Conservation (phyloP, 192 early-diverging fungal genomes). For the Lunasporangiospora selenospora region DNA sequence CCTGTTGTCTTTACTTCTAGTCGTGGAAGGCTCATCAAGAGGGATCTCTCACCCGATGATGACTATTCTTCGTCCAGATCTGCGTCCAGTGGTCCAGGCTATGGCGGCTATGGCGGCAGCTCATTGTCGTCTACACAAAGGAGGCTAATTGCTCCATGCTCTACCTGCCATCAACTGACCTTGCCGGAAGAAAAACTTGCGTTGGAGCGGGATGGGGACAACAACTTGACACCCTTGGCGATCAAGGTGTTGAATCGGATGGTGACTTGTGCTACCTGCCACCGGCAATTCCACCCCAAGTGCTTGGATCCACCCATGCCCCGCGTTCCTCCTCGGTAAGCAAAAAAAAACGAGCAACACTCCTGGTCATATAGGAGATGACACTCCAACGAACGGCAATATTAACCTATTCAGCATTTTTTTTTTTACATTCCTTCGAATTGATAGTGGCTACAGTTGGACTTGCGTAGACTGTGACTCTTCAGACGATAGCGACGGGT, state of each 20-base stretch:
- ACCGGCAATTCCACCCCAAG: constrained; percentile 43
- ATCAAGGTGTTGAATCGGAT: constrained; percentile 44
- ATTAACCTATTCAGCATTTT: too few relatives aligned
- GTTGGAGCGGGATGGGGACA: constrained; percentile 26
- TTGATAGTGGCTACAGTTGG: constrained; percentile 44
- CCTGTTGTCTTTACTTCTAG: constrained; percentile 41
- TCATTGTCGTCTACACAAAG: too few relatives aligned
- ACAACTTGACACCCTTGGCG: constrained; percentile 24
- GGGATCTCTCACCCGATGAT: constrained; percentile 22
- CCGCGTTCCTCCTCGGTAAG: constrained; percentile 44
- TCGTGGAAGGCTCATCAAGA: constrained; percentile 37
- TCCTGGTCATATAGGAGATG: too few relatives aligned
- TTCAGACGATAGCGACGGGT: constrained; percentile 32
- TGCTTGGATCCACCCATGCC: constrained; percentile 45
- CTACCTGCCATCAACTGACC: constrained; percentile 41
- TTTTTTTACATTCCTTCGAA: neutral
- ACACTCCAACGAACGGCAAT: too few relatives aligned
- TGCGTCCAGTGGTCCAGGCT: neutral
- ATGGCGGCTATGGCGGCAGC: too few relatives aligned
- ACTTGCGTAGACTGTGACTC: constrained; percentile 48
- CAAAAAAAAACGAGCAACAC: too few relatives aligned
- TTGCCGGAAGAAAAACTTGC: constrained; percentile 38
- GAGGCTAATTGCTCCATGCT: constrained; percentile 28
- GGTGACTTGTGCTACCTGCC: constrained; percentile 39
- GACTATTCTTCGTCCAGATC: constrained; percentile 5